phyloP scores from a whole-genome alignment of 257 asterid species.

The Penstemon barbatus region DNA sequence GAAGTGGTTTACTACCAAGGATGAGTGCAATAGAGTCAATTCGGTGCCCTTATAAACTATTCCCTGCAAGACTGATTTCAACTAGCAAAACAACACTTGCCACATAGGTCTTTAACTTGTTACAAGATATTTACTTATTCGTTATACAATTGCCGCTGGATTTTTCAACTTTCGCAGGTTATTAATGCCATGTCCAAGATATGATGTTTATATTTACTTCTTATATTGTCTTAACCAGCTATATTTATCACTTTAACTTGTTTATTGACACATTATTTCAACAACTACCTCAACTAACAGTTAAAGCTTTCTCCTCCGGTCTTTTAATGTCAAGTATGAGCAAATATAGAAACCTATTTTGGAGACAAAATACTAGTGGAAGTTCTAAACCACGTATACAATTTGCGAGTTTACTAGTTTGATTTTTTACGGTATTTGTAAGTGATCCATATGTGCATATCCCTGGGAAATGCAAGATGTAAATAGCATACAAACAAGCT shows the following conservation, averaged over 20 bases:
- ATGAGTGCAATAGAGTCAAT: conserved; percentile 1
- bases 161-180: not conserved
- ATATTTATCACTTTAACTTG: not conserved
- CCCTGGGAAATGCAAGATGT: not conserved
- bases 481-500: not conserved
- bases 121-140: not conserved
- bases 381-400: not conserved
- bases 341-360: not conserved
- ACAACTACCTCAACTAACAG: not conserved
- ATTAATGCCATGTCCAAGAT: too few species aligned
- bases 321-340: not conserved
- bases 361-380: not conserved
- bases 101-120: not conserved
- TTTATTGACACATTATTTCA: not conserved
- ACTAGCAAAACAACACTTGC: not conserved
- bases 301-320: conserved; percentile 4
- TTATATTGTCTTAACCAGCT: not conserved
- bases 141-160: not conserved
- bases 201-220: not conserved
- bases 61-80: not conserved
- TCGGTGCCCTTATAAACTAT: not conserved
- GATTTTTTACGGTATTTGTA: not conserved
- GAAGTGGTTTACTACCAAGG: not conserved
- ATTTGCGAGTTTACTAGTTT: not conserved
- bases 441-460: not conserved